Evolutionary conservation across 768 basidiomycete species (phyloP).

Genomic region (Termitomyces sp.): DNA sequence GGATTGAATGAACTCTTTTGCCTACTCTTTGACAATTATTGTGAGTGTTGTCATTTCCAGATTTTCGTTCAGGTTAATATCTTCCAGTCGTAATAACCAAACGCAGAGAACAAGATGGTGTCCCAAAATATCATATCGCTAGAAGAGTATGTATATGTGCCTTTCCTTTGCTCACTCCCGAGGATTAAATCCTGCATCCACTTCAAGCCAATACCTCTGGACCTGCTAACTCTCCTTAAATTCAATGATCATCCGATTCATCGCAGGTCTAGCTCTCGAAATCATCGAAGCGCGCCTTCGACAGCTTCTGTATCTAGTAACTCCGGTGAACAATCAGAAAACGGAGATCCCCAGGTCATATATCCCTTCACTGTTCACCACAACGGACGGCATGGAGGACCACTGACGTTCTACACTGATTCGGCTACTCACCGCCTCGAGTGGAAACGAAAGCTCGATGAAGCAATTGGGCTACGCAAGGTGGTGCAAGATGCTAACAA

Average conservation of each 20-base stretch:
- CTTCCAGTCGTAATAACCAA: slow-evolving; percentile 79
- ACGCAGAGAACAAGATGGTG: slow-evolving; percentile 63
- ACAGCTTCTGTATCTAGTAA: slow-evolving; percentile 14
- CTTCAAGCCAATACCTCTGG: slow-evolving; percentile 82
- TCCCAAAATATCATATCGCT: slow-evolving; percentile 73
- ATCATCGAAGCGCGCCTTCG: slow-evolving; percentile 42
- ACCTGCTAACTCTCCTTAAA: slow-evolving; percentile 76
- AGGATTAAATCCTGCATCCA: not conserved
- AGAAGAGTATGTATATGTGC: slow-evolving; percentile 52
- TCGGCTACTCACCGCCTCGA: slow-evolving; percentile 61
- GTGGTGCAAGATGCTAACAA: slow-evolving; percentile 91
- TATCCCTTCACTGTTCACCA: slow-evolving; percentile 88
- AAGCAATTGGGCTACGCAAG: slow-evolving; percentile 78
- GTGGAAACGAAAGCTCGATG: slow-evolving; percentile 90
- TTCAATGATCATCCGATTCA: slow-evolving; percentile 74
- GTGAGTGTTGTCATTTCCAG: slow-evolving; percentile 36
- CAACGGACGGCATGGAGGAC: slow-evolving; percentile 79
- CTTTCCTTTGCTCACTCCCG: not conserved
- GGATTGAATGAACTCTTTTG: slow-evolving; percentile 86
- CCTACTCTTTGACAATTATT: slow-evolving; percentile 91
- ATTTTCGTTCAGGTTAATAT: slow-evolving; percentile 6
- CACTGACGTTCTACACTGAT: slow-evolving; percentile 82
- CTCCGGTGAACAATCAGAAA: slow-evolving; percentile 32
- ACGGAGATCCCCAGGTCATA: slow-evolving; percentile 59
- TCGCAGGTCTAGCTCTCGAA: slow-evolving; percentile 56